Evolutionary conservation across 176 grass and related monocot species (phyloP), one percentile per base, ranked within the genome.

Genomic region (Aegilops longissima): DNA sequence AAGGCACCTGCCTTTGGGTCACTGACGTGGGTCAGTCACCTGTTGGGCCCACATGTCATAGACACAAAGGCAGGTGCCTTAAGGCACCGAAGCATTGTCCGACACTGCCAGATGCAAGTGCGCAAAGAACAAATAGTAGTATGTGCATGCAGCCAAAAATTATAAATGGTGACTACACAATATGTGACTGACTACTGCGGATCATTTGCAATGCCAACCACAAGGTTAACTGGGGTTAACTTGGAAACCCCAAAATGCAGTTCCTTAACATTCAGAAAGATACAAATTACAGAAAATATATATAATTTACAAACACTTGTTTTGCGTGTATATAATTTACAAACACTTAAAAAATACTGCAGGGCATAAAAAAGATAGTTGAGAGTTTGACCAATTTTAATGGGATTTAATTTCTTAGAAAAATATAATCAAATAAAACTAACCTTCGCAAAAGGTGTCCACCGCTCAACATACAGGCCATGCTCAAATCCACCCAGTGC

Each of bases 391-490:
- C 39, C 12, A 7, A 63, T 54, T 63, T 39, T 51, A 70, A 31
- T 51, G 34, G 18, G 68, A 51, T 23, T 51, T 5, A 17, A 14
- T 62, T 75, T 61, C 49, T 13, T 71, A 63, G 7, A 34, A 65
- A 6, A 63, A 69, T 33, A 80, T 51, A 78, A 88, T 6, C 44
- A 12, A 85, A 82, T 80, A 81, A 56, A 76, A 93, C 82, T 74
- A 91, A 99, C 97, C 94, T 96, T 96, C 51, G 92, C 31, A 77
- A 99, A 99, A 42, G 87, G 77, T n/a, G 94, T 94, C 88, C 88
- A 98, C 63, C 88, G 91, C 90, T 96, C 94, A 73, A 94, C 94
- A 83, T 99, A 99, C 84, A 99, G 87, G 7, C 97, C 94, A 82
- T 90, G 92, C 33, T 91, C 89, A 90, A 93, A 96, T 47, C 94